Evolutionary conservation across 495 filamentous ascomycete species (phyloP), one percentile per base, ranked within the genome.

Genomic region (Penicillium pulvis): DNA sequence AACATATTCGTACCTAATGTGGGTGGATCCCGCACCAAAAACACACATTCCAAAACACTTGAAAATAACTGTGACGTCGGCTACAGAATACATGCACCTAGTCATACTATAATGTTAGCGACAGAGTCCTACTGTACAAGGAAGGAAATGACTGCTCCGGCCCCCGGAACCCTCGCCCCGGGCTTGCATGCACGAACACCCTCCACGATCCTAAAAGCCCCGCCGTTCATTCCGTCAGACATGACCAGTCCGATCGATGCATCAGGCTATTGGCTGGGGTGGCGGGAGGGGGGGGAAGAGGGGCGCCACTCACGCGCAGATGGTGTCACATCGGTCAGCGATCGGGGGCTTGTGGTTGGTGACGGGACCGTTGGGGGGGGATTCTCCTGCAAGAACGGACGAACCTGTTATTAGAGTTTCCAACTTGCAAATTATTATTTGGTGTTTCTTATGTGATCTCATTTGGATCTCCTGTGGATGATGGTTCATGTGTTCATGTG

Each of bases 211-310:
- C 55, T 41, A 55, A 55, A 33, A 56, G 66, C 63, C 66, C 66
- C 66, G 66, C 63, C 63, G 66, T 69, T 69, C 66, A 64, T 66
- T 58, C 66, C 58, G 58, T 60, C 52, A 55, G 53, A 59, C 35
- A 51, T 68, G 65, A 65, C 63, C 60, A 59, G 63, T 63, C 59
- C 47, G 44, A 55, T 58, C 36, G 53, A 48, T 47, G 51, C 50
- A 66, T 45, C 39, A 14, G 3, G 30, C 53, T 23, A 69, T 69
- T 69, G 65, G 65, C n/a, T 31, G 52, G 48, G 47, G 23, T 17
- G 48, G 35, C 20, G 53, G 52, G 36, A 53, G n/a, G 52, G 12
- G 36, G 55, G 42, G 45, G 17, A 44, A 16, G 45, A 55, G 31
- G 28, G 46, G 52, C 55, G 41, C 60, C 60, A 58, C 60, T 56